Evolutionary conservation across 1,139 yeast genomes (phyloP), one percentile per base, ranked within the genome.

Genomic region (Debaryomyces sp.): DNA sequence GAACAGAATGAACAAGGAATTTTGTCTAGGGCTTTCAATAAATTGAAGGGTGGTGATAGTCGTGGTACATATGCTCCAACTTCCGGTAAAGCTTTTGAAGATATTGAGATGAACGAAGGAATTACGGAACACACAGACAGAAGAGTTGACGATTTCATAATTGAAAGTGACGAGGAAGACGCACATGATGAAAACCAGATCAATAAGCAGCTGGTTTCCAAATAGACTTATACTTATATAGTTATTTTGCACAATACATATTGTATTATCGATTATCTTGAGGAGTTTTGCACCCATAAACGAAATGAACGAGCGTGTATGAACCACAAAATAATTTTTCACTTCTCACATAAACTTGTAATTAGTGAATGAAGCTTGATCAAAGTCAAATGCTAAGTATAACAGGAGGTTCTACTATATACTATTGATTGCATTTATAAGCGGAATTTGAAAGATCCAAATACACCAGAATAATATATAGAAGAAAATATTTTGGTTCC

Each of bases 81-180:
- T 9, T 53, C 62, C 13, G 50, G 54, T 13, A 64, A 62, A 9
- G 59, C 58, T 8, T 59, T 59, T 24, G 70, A 67, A 44, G 72
- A 72, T 44, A 73, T 77, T 37, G 82, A 77, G 56, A 53, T 77
- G 68, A 72, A 68, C 10, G 73, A 63, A 17, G 58, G 58, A 32
- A 45, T 43, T 15, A 50, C 15, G 12, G 62, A 58, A 26, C 49
- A 56, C 7, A 50, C 53, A 27, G 50, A 45, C 5, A 53, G 51
- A 24, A 18, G 27, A 6, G 52, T 53, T 6, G 68, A 63, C 36
- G 63, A 65, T 30, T 69, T 57, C 50, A 66, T 75, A 30, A 73
- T 79, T 48, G 78, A 67, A 32, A 75, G 80, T 54, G 83, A 78
- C 46, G 82, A 77, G 26, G 83, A 79, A 49, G 38, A 35, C 3